Base-by-base conservation (phyloP, 225 moss, liverwort and hornwort genomes). In the Polytrichum commune region DNA sequence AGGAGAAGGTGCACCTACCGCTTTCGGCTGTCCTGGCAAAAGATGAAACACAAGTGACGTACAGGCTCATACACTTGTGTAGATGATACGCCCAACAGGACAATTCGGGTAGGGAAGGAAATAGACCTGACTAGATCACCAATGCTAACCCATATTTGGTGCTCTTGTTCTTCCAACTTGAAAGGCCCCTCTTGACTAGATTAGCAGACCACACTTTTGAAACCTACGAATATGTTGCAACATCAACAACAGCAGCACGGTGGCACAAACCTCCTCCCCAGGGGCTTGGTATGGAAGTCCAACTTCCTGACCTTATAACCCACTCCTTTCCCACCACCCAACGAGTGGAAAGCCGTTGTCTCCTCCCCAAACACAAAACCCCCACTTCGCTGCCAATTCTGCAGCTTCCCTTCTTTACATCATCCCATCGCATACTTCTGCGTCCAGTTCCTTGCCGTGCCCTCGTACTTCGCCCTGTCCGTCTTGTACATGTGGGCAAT, bases 341-440 rank as follows among this genome's bases (percentile, higher is more conserved):
- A 79, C 84, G 86, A 75, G 86, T 78, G 79, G 71, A 83, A 46
- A 46, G 46, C 74, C 77, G 76, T 75, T 66, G 71, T 62, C 61
- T 78, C 78, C 69, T 83, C 82, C 72, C 85, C 81, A 87, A 61
- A 66, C 79, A 69, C 63, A 67, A 56, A 79, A 74, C 67, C 78
- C 77, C 80, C 81, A 78, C 72, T 71, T 62, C 33, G 68, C 65
- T 72, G 69, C 54, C 68, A 66, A 54, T 65, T 23, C 13, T 60
- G 64, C 62, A 61, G 64, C 46, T 68, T 67, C 22, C 54, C 62
- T 57, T 73, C 65, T 38, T 69, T 26, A 62, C 57, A 70, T 93
- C 83, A 96, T 84, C 96, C 92, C 96, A 96, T 96, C 5, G 96
- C 96, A 71, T 96, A 96, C 76, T 96, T 96, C 90, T 96, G 96